These are phyloP conservation scores for Bondarzewia mesenterica DNA, from an alignment of 1,284 basidiomycete genomes.

Conservation along the genomic window DNA sequence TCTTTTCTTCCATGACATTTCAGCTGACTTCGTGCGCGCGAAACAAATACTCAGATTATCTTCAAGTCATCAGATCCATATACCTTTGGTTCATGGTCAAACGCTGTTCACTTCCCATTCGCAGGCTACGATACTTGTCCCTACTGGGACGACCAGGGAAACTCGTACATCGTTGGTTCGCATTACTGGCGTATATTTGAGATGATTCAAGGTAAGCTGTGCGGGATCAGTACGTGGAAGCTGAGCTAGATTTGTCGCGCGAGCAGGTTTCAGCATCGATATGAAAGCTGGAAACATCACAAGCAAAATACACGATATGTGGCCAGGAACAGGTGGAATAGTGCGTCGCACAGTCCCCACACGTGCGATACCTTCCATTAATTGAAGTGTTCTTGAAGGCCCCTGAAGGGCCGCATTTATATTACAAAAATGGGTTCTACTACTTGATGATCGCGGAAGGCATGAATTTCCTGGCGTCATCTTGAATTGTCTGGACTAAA, in stretches of 20 bases:
- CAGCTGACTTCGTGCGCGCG: not conserved
- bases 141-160: constrained; percentile 29
- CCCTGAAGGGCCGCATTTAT: constrained; percentile 23
- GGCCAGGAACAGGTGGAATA: constrained; percentile 28
- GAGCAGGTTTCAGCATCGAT: constrained; percentile 21
- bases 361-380: not conserved
- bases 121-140: constrained; percentile 28
- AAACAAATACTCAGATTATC: constrained; percentile 20
- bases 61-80: constrained; percentile 24
- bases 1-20: not conserved
- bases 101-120: constrained; percentile 27
- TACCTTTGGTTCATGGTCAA: constrained; percentile 23
- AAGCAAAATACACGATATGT: constrained; percentile 21
- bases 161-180: constrained; percentile 25
- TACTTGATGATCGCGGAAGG: constrained; percentile 25
- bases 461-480: too few species aligned
- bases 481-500: not conserved
- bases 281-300: constrained; percentile 22
- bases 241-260: too few species aligned
- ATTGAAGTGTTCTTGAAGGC: constrained; percentile 11
- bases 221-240: too few species aligned
- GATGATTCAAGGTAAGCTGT: constrained; percentile 19
- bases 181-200: constrained; percentile 25
- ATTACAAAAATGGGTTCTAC: constrained; percentile 18
- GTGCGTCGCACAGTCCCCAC: constrained; percentile 7